Percentiles rank a stretch among this genome's conserved stretches.
Conservation (phyloP, 1,139 yeast species). For the Hyphopichia khmerensis region DNA sequence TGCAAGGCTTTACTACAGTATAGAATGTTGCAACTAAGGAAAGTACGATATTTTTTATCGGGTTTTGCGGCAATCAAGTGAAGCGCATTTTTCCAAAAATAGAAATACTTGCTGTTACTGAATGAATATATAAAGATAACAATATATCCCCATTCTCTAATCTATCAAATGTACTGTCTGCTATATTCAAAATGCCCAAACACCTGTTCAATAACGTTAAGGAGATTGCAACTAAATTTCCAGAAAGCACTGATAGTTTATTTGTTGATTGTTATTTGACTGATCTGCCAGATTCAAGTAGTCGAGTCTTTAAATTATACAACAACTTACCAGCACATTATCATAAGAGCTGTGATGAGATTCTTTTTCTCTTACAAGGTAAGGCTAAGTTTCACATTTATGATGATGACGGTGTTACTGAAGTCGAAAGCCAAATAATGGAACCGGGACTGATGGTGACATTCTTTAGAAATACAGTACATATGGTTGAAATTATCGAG, state of each 20-base stretch:
- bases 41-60: too few relatives aligned
- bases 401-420: slow-evolving; percentile 4
- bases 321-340: slow-evolving; percentile 6
- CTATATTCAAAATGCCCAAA: neutral
- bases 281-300: slow-evolving; percentile 7
- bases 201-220: slow-evolving; percentile 2
- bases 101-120: neutral
- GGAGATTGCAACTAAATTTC: slow-evolving; percentile 6
- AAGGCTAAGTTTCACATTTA: slow-evolving; percentile 7
- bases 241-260: slow-evolving; percentile 5
- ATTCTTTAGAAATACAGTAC: slow-evolving; percentile 5
- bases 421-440: slow-evolving; percentile 1
- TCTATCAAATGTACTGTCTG: too few relatives aligned
- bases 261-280: slow-evolving; percentile 7
- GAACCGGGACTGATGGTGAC: slow-evolving; percentile 9
- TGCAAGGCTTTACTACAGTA: too few relatives aligned
- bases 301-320: slow-evolving; percentile 7
- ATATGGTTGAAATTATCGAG: slow-evolving; percentile 5
- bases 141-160: too few relatives aligned
- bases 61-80: too few relatives aligned
- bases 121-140: too few relatives aligned
- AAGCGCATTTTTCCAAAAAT: too few relatives aligned
- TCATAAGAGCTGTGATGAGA: slow-evolving; percentile 7
- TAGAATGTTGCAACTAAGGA: too few relatives aligned
- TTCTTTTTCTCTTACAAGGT: slow-evolving; percentile 5